These are phyloP conservation scores for Lactarius pseudohatsudake DNA, from an alignment of 768 basidiomycete genomes.

Conservation along the genomic window DNA sequence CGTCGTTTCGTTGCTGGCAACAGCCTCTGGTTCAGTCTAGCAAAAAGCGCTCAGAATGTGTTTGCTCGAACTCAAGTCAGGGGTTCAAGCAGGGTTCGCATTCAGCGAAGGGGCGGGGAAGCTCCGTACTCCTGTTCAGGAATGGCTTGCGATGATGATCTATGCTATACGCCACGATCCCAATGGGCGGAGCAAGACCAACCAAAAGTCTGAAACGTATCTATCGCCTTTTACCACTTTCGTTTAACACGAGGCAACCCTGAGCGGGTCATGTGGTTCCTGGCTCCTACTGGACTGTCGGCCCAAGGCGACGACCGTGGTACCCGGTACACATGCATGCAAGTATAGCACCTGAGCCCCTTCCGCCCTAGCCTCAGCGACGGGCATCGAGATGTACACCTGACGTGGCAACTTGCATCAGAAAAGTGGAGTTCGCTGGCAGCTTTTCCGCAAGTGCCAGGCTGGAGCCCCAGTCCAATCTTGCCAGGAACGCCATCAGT, in stretches of 20 bases:
- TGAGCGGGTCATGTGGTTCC: constrained; percentile 7
- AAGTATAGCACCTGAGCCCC: neutral
- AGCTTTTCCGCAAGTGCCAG: constrained; percentile 1
- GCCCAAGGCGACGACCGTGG: neutral
- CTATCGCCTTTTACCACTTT: constrained; percentile 20
- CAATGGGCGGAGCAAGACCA: constrained; percentile 11
- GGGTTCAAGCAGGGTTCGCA: neutral
- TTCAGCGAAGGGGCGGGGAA: neutral
- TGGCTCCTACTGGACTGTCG: neutral
- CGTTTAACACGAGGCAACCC: constrained; percentile 11
- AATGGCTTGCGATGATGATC: constrained; percentile 8
- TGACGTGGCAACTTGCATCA: constrained; percentile 22
- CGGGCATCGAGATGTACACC: constrained; percentile 2
- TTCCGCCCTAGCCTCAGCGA: neutral
- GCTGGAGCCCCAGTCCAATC: neutral
- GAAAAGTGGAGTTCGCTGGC: neutral
- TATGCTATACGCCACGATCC: constrained; percentile 7
- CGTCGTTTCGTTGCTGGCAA: neutral
- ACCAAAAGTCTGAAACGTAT: constrained; percentile 16
- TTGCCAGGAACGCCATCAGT: neutral
- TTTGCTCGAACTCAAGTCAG: neutral
- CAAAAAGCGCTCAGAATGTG: neutral
- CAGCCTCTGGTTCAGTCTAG: neutral
- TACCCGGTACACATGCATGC: neutral
- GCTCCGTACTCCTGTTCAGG: constrained; percentile 14